Percentiles rank a stretch among this genome's conserved stretches.
phyloP scores from a whole-genome alignment of 2,329 filamentous ascomycete species.

The Sporothrix curviconia region DNA sequence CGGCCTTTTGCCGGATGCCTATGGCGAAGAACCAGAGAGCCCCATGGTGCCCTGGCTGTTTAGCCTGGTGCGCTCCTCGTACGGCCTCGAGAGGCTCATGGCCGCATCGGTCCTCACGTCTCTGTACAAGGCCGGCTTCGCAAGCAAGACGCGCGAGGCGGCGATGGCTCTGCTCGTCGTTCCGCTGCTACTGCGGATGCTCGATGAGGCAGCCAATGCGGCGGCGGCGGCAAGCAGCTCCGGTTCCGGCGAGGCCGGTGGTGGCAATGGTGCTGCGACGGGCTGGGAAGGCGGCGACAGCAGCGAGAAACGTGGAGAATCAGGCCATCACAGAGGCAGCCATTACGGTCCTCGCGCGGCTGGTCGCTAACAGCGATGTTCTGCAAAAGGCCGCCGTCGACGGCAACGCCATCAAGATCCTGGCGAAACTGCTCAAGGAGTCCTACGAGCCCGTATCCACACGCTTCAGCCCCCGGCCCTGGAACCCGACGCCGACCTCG shows the following conservation, averaged over 20 bases:
- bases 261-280: too few species aligned
- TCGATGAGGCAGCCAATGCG: conserved; percentile 30
- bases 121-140: conserved; percentile 61
- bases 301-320: conserved; percentile 33
- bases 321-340: conserved; percentile 60
- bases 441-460: conserved; percentile 42
- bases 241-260: background rate
- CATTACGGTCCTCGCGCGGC: conserved; percentile 67
- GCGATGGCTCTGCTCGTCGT: conserved; percentile 62
- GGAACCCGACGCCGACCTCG: conserved; percentile 29
- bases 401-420: conserved; percentile 40
- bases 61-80: conserved; percentile 50
- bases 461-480: conserved; percentile 27
- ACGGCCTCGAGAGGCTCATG: conserved; percentile 56
- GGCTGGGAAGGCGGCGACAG: conserved; percentile 31
- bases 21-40: conserved; percentile 58
- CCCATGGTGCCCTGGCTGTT: conserved; percentile 69
- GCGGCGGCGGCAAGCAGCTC: conserved; percentile 24
- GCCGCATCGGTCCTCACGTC: conserved; percentile 63
- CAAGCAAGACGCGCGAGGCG: conserved; percentile 56
- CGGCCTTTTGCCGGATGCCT: conserved; percentile 10
- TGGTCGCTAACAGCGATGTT: conserved; percentile 70
- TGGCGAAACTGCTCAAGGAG: conserved; percentile 44
- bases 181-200: conserved; percentile 59
- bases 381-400: conserved; percentile 81